Evolutionary conservation across 192 early-diverging fungal species (phyloP), one percentile per base, ranked within the genome.

Genomic region (Diversispora eburnea): DNA sequence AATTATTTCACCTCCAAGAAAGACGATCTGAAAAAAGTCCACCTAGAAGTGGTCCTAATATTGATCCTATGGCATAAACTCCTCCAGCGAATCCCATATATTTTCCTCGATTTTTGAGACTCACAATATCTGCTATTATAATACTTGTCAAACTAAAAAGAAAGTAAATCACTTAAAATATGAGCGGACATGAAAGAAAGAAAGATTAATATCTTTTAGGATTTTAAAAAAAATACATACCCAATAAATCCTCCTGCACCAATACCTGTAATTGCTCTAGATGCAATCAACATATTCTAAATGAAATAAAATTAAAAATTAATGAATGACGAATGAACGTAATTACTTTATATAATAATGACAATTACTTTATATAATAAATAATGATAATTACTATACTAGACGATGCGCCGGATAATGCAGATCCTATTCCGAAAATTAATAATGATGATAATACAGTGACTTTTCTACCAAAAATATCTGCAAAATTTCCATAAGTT

Each of bases 401-500:
- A 75, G 77, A 39, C 25, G 77, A 79, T 17, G 81, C 74, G 67
- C 89, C 93, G 70, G 90, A 93, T 17, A 92, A 77, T 17, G 83
- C 73, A 20, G 85, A 88, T 25, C 91, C 91, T 58, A 88, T 52
- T 72, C 85, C 78, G 76, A 94, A 94, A 55, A 90, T 73, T 3
- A 67, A 51, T 56, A 92, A 81, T 20, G 89, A 84, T 61, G 85
- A 76, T 56, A 95, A 47, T 75, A 91, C 87, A 41, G 81, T 78
- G 13, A 76, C 25, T 76, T 90, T 92, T 55, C 92, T 85, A n/a
- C 92, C 93, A 79, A 91, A 91, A 51, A 93, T 91, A 76, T 94
- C 91, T 56, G 85, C 78, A 33, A 90, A 77, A 46, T 89, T 88
- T 48, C 92, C 91, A 80, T 89, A 92, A 15, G 81, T 77, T 43